A percentile compares a stretch with the other conserved stretches of the same genome.
phyloP scores from a whole-genome alignment of 768 basidiomycete genomes.

The Pilatotrama ljubarskyi region DNA sequence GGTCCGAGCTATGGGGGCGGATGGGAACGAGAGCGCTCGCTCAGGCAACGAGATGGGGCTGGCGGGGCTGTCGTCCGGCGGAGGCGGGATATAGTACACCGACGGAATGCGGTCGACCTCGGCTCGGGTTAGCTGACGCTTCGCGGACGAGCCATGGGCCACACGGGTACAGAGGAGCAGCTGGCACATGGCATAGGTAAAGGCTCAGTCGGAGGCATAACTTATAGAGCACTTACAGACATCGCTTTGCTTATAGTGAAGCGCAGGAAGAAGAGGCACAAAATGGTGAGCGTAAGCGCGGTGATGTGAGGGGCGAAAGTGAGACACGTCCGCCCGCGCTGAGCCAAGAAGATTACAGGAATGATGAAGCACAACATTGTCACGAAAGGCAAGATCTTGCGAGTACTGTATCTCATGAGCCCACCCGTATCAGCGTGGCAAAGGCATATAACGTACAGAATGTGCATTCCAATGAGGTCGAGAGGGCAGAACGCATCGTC shows the following conservation, averaged over 20 bases:
- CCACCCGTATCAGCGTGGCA: neutral
- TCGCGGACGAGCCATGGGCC: neutral
- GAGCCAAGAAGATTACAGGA: neutral
- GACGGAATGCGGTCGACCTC: slow-evolving; percentile 11
- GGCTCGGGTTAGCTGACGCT: neutral
- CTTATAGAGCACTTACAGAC: neutral
- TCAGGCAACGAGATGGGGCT: neutral
- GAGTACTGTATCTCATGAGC: neutral
- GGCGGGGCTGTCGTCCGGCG: neutral
- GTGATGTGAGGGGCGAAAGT: neutral
- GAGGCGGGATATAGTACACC: slow-evolving; percentile 10
- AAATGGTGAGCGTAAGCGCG: neutral
- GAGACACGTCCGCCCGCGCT: neutral
- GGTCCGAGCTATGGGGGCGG: neutral
- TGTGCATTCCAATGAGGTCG: neutral
- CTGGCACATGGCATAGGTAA: neutral
- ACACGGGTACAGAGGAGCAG: neutral
- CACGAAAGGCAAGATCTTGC: neutral
- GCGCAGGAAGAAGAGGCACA: neutral
- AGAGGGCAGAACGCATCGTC: neutral
- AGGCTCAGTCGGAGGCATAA: too few species aligned
- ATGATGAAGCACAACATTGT: neutral
- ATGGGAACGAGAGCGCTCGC: neutral
- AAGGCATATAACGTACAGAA: neutral
- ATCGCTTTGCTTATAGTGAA: neutral